Evolutionary conservation across 2,329 filamentous ascomycete genomes (phyloP), one percentile per base, ranked within the genome.

Genomic region (Xylariaceae sp.): DNA sequence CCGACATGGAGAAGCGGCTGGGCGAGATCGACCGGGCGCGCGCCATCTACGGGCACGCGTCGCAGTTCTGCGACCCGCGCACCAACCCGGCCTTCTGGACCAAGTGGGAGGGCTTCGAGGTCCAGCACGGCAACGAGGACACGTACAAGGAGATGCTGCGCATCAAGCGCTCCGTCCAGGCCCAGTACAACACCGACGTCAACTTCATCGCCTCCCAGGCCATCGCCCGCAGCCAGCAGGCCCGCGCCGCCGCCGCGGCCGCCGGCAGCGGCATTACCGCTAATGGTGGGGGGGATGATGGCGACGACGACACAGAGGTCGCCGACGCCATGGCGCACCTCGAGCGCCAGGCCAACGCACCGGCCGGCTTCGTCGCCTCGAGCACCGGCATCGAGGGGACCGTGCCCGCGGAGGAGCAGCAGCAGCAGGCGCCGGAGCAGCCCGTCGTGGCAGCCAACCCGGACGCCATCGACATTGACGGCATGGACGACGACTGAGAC

Each of bases 61-160:
- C 86, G 27, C 92, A 98, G 57, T 98, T 96, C 61, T 94, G 88
- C 63, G 93, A 98, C 58, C 92, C 92, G 7, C 74, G 93, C 34
- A 94, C 87, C 11, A 88, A 86, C 47, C 80, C 84, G 6, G 78
- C 75, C 12, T 98, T 96, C 64, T 98, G 93, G 93, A 73, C 80
- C 49, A 93, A 90, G 58, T 98, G 92, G 92, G 92, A 98, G 60
- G 73, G 80, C 35, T 98, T 98, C 59, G 93, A 98, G 61, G 88
- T 96, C 15, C 84, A 93, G 57, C 92, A 98, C 55, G 92, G 92
- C 45, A 98, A 98, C 62, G 93, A 98, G 59, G 92, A 98, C 58
- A 98, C 93, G 0, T 98, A 93, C 72, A 95, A 94, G 67, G 92
- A 98, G 58, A 98, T 98, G 92, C 70, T 96, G 42, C 81, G 92